A percentile compares a stretch with the other conserved stretches of the same genome.
These are phyloP conservation scores for Puccinellia tenuiflora DNA, from an alignment of 176 grass and related monocot genomes.

Conservation along the genomic window DNA sequence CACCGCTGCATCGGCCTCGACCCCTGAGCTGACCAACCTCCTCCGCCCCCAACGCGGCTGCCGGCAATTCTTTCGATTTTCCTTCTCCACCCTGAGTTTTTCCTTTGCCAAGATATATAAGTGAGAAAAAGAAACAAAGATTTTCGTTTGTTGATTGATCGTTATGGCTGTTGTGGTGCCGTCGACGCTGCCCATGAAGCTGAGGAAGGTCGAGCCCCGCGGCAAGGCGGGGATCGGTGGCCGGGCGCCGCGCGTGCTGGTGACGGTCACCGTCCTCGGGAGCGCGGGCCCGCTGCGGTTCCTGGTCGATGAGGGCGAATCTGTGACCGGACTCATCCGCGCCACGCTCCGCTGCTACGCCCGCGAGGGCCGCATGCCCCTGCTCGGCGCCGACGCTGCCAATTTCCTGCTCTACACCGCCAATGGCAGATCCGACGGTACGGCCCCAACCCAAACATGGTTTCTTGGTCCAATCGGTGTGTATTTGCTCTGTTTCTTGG, in stretches of 20 bases:
- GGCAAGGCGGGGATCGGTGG: slow-evolving; percentile 15
- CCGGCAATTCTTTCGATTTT: not conserved
- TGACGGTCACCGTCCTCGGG: slow-evolving; percentile 70
- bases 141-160: not conserved
- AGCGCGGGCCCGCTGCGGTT: slow-evolving; percentile 71
- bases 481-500: not conserved
- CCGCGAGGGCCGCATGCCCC: slow-evolving; percentile 54
- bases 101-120: not conserved
- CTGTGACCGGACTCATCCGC: slow-evolving; percentile 37
- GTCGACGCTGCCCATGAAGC: slow-evolving; percentile 29
- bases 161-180: slow-evolving; percentile 16
- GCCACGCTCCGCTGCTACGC: slow-evolving; percentile 55
- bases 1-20: slow-evolving; percentile 82
- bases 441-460: not conserved
- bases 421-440: slow-evolving; percentile 67
- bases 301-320: slow-evolving; percentile 59
- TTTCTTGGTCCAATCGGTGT: not conserved
- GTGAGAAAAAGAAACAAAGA: not conserved
- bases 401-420: slow-evolving; percentile 58
- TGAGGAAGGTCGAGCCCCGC: slow-evolving; percentile 12
- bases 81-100: not conserved
- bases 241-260: slow-evolving; percentile 42
- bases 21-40: slow-evolving; percentile 29
- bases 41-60: not conserved
- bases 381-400: slow-evolving; percentile 43